Base-by-base conservation (phyloP, 768 basidiomycete species). In the Trametes meyenii region DNA sequence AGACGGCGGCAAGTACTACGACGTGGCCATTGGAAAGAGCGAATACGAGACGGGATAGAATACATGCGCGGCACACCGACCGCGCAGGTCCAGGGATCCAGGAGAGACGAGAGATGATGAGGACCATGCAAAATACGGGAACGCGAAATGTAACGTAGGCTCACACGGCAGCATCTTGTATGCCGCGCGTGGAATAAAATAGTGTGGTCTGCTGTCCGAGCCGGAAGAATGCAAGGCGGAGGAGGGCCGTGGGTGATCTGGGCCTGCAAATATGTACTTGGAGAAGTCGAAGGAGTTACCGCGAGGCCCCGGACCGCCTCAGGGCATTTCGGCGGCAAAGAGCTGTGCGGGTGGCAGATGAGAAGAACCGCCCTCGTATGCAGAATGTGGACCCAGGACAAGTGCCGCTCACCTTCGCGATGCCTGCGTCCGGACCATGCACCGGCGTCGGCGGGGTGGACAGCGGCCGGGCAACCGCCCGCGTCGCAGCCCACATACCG, bases 301-400 rank as follows among this genome's bases (percentile, higher is more conserved):
- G 12, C 36, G 36, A 21, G 35, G 3, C 8, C n/a, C 2, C 11
- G 7, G 38, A 44, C 21, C 23, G 19, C 12, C 21, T 67, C 61
- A 70, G 4, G 69, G 69, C 64, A 64, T 64, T 55, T 71, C 70
- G 8, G 70, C 70, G 36, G 64, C 65, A 56, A 71, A 71, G 10
- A 71, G 58, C 68, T 71, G 46, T 17, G 46, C 13, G 45, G 2
- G 38, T 21, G 16, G 39, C 33, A 29, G n/a, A 56, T 33, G 29
- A 60, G 8, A 50, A 43, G 33, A 36, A 12, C 21, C 17, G 5
- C 16, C 3, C 26, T 2, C 36, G 29, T 33, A 33, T 8, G 29
- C 29, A 33, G 29, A 33, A 33, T 33, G 29, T 33, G 29, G 29
- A 33, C 3, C 8, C 4, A 3, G 29, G 29, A 46, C 19, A 21